These are phyloP conservation scores for Rhododendron kiyosumense DNA, from an alignment of 148 eudicot genomes.

Conservation along the genomic window DNA sequence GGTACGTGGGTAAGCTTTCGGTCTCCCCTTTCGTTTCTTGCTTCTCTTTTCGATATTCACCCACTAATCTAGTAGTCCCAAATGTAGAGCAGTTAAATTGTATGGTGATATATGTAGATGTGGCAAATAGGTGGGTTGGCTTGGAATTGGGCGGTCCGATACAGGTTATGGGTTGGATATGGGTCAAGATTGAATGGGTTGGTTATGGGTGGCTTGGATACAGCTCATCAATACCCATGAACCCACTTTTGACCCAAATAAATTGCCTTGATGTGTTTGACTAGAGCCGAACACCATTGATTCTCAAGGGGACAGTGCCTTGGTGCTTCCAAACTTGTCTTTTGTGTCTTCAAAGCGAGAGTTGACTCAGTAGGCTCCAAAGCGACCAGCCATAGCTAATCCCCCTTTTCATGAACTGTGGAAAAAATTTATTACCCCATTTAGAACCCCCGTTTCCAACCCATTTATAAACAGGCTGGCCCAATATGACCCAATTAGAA, in stretches of 20 bases:
- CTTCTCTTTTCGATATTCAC: not conserved
- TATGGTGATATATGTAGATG: not conserved
- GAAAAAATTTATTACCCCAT: not conserved
- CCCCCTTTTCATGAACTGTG: not conserved
- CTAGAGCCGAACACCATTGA: not conserved
- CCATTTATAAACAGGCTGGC: not conserved
- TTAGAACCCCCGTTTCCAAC: not conserved
- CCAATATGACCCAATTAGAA: not conserved
- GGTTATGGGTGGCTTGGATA: not conserved
- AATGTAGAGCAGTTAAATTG: not conserved
- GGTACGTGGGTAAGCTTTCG: not conserved
- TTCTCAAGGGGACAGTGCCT: not conserved
- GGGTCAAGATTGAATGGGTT: not conserved
- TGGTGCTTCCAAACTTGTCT: not conserved
- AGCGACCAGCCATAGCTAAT: not conserved
- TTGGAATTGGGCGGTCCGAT: not conserved
- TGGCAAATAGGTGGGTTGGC: not conserved
- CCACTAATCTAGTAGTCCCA: too few species aligned
- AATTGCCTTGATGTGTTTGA: not conserved
- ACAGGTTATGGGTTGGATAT: not conserved
- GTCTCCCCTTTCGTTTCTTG: not conserved
- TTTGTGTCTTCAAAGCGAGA: not conserved
- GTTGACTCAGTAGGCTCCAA: not conserved
- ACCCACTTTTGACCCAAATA: not conserved
- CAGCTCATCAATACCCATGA: not conserved